Base-by-base conservation (phyloP, 2,329 filamentous ascomycete genomes). In the Colletotrichum sojae region DNA sequence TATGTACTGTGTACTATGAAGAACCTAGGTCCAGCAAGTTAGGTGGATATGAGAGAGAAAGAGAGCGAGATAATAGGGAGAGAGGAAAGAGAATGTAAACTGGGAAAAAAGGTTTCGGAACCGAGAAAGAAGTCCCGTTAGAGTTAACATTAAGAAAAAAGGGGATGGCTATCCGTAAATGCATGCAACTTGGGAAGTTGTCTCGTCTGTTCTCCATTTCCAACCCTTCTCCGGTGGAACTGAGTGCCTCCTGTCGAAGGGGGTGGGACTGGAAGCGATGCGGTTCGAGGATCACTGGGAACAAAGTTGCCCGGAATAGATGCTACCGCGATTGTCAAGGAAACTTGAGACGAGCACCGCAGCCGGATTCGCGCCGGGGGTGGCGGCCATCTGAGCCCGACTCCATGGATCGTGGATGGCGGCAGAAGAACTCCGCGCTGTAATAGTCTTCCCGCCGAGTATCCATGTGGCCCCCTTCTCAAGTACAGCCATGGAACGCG, bases 251-350 rank as follows among this genome's bases (percentile, higher is more conserved):
- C 27, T 10, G 27, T 31, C 27, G 27, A n/a, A 39, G 22, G 49
- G 25, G 13, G 22, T 13, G 6, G 18, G 18, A 39, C 6, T 27
- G 39, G 16, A 40, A 15, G 15, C 49, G n/a, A 61, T 48, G 49
- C 56, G 45, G 48, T 48, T 54, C 25, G 25, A 54, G 10, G 22
- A 27, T 54, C 46, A 8, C 16, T 15, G 16, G 6, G 10, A 22
- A 22, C 20, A 18, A 4, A 46, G 39, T 40, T 16, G 20, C 60
- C 48, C 16, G n/a, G 39, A 54, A 64, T 53, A 58, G 48, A 36
- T 64, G 53, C 53, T 54, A 48, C 65, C 60, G 54, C 20, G 18
- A 25, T 25, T 39, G 66, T 64, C 66, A 63, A 55, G 55, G 48
- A 66, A 51, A 60, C 39, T 65, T 59, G n/a, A 57, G 61, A 55